Evolutionary conservation across 2,329 filamentous ascomycete species (phyloP), one percentile per base, ranked within the genome.

Genomic region (Neonectria sp.): DNA sequence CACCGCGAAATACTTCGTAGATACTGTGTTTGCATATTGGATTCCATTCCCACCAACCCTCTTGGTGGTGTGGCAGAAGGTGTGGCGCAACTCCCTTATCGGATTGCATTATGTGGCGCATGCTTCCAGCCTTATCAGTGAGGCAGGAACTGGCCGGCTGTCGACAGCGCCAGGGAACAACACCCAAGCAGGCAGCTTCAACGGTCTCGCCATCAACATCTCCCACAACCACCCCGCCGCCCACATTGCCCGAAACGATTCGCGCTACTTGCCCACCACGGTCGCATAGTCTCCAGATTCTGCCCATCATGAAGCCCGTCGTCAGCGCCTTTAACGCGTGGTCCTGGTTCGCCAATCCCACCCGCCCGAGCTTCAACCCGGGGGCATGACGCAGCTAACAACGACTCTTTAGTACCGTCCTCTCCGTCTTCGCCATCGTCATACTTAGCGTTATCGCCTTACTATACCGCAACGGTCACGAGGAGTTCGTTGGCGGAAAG

Each of bases 291-390:
- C 65, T 65, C 11, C 31, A 53, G 9, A 29, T 60, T 17, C 17
- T 52, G 65, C 63, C 82, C 85, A 89, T 78, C 79, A 98, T 98
- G 95, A 98, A 98, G 91, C 95, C 95, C 75, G 86, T 98, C 79
- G 93, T 98, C 76, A 93, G 94, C 79, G 92, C 94, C 73, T 89
- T 95, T 85, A 95, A 97, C 85, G 95, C 95, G 78, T 98, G 95
- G 95, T 94, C 91, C 86, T 97, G 95, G 95, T 98, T 86, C 79
- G 90, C 81, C 66, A 67, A 71, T 64, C 55, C 72, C 55, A 63
- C 43, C 49, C 64, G 40, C 45, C 63, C 57, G 60, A 29, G 45
- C 64, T 70, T 56, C 52, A 48, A 51, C 45, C 49, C 62, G 58
- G 63, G 55, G 68, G 63, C 59, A 70, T 66, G 65, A 68, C 52